Base-by-base conservation (phyloP, 768 basidiomycete genomes). In the Mycena maculata region DNA sequence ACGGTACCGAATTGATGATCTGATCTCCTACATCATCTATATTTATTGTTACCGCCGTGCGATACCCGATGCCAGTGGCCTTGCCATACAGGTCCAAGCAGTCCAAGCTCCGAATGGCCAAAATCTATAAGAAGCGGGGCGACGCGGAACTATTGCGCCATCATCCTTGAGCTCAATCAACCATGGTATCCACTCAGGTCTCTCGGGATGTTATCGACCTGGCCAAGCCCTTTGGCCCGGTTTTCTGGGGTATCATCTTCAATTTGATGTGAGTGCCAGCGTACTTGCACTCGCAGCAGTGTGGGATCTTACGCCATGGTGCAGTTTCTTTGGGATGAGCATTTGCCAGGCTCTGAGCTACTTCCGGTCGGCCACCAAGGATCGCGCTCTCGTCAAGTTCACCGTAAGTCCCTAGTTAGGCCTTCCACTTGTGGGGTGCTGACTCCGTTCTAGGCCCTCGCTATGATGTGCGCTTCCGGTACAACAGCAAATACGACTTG, bases 181-280 rank as follows among this genome's bases (percentile, higher is more conserved):
- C 25, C 33, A 60, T 60, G 58, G 20, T 38, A 13, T 60, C 47
- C 22, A 15, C 38, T 23, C 33, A 36, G 6, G 45, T n/a, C 8
- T 36, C 45, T 1, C 30, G 58, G 15, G 45, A 53, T n/a, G 53
- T 5, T 11, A 33, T 54, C 22, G 31, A 48, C 52, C 38, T 63
- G 20, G 41, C 62, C n/a, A 38, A 42, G 30, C 41, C 62, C 25
- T 63, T 63, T 22, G 63, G 63, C 16, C 63, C 63, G 5, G 63
- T 39, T 13, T 65, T 47, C 45, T 65, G 54, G 63, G 63, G 63
- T 15, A 20, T 47, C 18, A 33, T 52, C 4, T n/a, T 57, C 7
- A 65, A 57, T 47, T 42, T 65, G 25, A 57, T 58, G 63, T 58
- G 36, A 11, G 33, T 36, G 13, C 8, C 33, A n/a, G n/a, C n/a